Evolutionary conservation across 495 filamentous ascomycete species (phyloP), one percentile per base, ranked within the genome.

Genomic region (Aspergillus diversus): DNA sequence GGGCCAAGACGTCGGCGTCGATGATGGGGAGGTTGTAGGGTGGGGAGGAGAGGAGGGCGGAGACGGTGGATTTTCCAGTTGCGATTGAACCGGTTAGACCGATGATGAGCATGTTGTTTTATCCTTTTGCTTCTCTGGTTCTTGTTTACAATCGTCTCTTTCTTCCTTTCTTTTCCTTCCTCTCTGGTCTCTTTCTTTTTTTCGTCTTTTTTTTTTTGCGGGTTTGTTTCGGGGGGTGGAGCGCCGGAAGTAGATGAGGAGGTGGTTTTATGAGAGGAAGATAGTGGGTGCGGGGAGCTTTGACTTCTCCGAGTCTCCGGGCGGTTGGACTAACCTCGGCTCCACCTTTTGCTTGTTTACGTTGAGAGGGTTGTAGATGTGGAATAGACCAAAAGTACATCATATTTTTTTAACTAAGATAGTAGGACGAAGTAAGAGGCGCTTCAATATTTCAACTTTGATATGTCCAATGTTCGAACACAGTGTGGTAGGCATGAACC

Each of bases 31-130:
- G 86, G 67, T 84, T 85, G 82, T 97, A 89, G 11, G 93, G 93
- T 0, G 91, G 83, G 0, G 83, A 77, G 58, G 87, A 84, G 74
- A 99, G 92, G 67, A 97, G 79, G 59, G 80, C 72, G 43, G 95
- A 97, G 65, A 96, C 94, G 65, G 96, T 99, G 37, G 93, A 96
- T 86, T 99, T 99, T 73, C 96, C 95, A 4, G 96, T 98, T 39
- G 95, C 94, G 73, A 99, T 97, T 62, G 93, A 97, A 78, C 95
- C 95, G 39, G 95, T 99, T 33, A 99, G 88, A 66, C 95, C 95
- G 71, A 99, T 91, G 68, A 99, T 85, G 57, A 99, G 86, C 96
- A 99, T 99, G 58, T 64, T 70, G 15, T 47, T 46, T 51, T 59
- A 52, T 54, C 21, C 1, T 49, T 33, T 37, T 2, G 13, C 13